These are phyloP conservation scores for Alternaria sp. DNA, from an alignment of 2,329 filamentous ascomycete species.

Conservation along the genomic window DNA sequence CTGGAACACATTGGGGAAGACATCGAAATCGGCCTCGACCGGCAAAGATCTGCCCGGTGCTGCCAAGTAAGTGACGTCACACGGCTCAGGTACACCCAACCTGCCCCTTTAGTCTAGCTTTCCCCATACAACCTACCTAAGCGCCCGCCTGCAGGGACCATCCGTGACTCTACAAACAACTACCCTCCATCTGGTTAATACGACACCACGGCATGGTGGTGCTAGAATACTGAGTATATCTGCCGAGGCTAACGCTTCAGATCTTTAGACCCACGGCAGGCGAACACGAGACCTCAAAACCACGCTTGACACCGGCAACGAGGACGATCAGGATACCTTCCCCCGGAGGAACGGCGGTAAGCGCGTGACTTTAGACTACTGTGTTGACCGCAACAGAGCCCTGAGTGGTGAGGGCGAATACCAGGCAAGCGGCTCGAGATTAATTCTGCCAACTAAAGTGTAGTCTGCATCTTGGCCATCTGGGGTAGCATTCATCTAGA, in stretches of 20 bases:
- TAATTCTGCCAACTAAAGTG: not conserved
- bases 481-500: not conserved
- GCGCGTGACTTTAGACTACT: not conserved
- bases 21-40: not conserved
- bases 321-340: not conserved
- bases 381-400: not conserved
- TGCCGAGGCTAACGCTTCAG: not conserved
- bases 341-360: not conserved
- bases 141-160: not conserved
- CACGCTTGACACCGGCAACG: not conserved
- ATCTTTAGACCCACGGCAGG: not conserved
- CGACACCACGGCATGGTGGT: not conserved
- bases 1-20: not conserved
- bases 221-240: not conserved
- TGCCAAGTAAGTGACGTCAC: not conserved
- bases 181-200: constrained; percentile 1
- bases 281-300: constrained; percentile 2
- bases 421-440: not conserved
- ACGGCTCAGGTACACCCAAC: not conserved
- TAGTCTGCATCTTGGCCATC: not conserved
- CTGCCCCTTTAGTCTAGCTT: not conserved
- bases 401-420: not conserved
- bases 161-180: not conserved
- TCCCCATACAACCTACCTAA: not conserved
- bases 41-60: not conserved